Conservation (phyloP, 139 green algal species). For the Eudorina sp. region DNA sequence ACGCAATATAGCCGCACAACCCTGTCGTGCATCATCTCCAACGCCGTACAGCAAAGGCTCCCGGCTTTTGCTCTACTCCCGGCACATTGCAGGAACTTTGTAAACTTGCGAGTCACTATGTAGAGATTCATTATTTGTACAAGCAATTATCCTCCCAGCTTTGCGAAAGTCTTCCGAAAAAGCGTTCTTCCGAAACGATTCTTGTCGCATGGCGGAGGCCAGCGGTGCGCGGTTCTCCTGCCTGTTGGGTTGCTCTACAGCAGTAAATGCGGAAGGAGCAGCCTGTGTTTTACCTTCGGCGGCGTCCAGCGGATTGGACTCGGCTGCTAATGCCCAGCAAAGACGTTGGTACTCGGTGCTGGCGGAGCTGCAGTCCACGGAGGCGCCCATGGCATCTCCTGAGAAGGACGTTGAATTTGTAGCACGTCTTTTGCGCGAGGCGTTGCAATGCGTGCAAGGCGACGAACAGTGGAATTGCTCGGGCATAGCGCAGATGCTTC, state of each 20-base stretch:
- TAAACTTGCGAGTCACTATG: no score
- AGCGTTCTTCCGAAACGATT: slow-evolving; percentile 34
- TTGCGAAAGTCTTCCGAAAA: no score
- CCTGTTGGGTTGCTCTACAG: not conserved
- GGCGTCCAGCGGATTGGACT: not conserved
- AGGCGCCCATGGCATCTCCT: not conserved
- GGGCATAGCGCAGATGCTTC: slow-evolving; percentile 35
- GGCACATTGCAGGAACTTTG: no score
- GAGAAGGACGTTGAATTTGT: not conserved
- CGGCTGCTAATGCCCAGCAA: not conserved
- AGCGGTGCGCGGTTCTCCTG: not conserved
- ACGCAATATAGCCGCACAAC: no score
- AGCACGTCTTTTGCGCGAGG: slow-evolving; percentile 26
- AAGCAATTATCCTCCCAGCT: no score
- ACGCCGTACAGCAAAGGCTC: slow-evolving; percentile 3
- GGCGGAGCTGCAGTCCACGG: slow-evolving; percentile 16
- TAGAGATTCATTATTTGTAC: no score
- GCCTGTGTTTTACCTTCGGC: not conserved
- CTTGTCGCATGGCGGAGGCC: not conserved
- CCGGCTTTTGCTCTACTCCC: no score
- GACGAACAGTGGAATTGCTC: slow-evolving; percentile 51
- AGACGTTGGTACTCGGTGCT: slow-evolving; percentile 33
- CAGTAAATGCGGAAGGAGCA: not conserved
- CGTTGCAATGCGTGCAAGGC: slow-evolving; percentile 26
- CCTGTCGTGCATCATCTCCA: not conserved